Percentiles rank a stretch among this genome's conserved stretches.
These are phyloP conservation scores for Ocimum tenuiflorum DNA, from an alignment of 257 asterid species.

Conservation along the genomic window DNA sequence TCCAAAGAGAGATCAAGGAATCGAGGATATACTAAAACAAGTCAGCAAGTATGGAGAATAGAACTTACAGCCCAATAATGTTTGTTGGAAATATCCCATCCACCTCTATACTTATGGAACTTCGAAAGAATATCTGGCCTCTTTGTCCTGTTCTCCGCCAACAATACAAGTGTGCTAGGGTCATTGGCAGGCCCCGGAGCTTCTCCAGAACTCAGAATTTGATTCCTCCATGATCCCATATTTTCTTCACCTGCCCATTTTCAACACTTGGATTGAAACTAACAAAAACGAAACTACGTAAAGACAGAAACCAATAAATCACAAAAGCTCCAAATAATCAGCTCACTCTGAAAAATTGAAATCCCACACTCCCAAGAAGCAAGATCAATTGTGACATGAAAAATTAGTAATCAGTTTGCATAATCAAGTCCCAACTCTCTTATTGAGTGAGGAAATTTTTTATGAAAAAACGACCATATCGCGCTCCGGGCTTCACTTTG, in stretches of 20 bases:
- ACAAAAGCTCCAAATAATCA: neutral
- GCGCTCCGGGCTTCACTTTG: neutral
- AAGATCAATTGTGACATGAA: slow-evolving; percentile 5
- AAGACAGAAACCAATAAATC: neutral
- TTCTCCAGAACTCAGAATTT: slow-evolving; percentile 48
- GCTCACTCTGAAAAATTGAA: neutral
- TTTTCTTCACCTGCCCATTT: slow-evolving; percentile 50
- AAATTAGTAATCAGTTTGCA: neutral
- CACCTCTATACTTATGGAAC: slow-evolving; percentile 80
- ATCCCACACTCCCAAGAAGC: neutral
- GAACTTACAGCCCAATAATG: slow-evolving; percentile 88
- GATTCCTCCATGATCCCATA: slow-evolving; percentile 66
- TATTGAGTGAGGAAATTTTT: neutral
- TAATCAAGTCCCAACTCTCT: neutral
- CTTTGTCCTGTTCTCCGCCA: slow-evolving; percentile 74
- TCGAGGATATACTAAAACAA: neutral
- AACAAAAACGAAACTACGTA: neutral
- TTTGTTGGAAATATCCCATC: slow-evolving; percentile 93
- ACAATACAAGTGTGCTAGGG: slow-evolving; percentile 47
- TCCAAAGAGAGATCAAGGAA: neutral
- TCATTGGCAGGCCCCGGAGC: slow-evolving; percentile 61
- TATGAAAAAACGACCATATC: neutral
- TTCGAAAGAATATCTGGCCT: slow-evolving; percentile 73
- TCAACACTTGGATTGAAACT: neutral
- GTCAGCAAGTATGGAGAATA: neutral